phyloP scores from a whole-genome alignment of 192 early-diverging fungal species.

The Umbelopsis sp. region DNA sequence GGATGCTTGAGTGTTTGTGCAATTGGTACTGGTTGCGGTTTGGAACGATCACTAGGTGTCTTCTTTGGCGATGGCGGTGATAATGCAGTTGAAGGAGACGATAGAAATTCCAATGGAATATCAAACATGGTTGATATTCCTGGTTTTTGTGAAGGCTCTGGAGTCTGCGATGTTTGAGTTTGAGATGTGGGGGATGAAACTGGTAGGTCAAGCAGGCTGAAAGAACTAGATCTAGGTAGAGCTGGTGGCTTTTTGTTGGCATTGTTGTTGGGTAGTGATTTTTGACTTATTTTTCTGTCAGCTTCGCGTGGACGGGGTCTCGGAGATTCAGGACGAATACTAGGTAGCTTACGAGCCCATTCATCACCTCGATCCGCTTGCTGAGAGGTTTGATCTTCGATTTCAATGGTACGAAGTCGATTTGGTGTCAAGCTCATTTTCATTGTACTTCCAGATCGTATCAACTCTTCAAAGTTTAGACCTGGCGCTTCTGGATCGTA shows the following conservation, averaged over 20 bases:
- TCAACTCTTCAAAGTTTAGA: slow-evolving; percentile 52
- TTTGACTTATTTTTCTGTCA: background rate
- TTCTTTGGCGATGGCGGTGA: slow-evolving; percentile 6
- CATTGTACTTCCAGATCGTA: slow-evolving; percentile 56
- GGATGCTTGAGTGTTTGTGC: background rate
- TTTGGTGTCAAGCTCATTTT: slow-evolving; percentile 64
- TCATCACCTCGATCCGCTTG: background rate
- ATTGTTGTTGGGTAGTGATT: background rate
- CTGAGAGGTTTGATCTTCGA: slow-evolving; percentile 7
- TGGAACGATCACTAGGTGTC: background rate
- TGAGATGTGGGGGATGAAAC: background rate
- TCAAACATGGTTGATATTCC: slow-evolving; percentile 7
- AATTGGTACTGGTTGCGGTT: background rate
- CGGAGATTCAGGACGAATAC: background rate
- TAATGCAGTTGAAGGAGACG: background rate
- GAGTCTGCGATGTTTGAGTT: background rate
- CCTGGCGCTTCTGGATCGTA: slow-evolving; percentile 28
- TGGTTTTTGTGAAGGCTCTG: slow-evolving; percentile 1
- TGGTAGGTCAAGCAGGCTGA: background rate
- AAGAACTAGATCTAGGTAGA: background rate
- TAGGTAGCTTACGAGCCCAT: slow-evolving; percentile 7
- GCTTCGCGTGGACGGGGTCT: background rate
- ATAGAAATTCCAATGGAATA: background rate
- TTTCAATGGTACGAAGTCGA: slow-evolving; percentile 57
- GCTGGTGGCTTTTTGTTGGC: background rate